Evolutionary conservation across 2,329 filamentous ascomycete genomes (phyloP), one percentile per base, ranked within the genome.

Genomic region (Sordariomycetes sp.): DNA sequence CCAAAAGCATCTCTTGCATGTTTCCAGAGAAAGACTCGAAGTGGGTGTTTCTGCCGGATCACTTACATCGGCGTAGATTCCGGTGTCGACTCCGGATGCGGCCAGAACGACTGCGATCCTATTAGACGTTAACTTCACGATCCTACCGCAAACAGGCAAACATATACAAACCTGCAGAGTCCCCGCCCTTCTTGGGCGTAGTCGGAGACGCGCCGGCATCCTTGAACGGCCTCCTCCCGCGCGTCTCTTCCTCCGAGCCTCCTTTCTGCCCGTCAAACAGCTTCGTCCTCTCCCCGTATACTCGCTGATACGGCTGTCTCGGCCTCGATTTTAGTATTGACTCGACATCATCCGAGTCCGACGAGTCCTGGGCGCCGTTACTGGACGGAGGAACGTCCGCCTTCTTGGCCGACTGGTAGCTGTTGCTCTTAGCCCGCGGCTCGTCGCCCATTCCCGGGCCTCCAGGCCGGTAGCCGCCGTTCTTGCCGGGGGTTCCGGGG

Each of bases 231-330:
- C 15, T 53, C 24, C 50, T 34, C n/a, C 55, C 55, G 17, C 50
- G 55, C 10, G 24, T 34, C 20, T 57, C 50, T 22, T 53, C 55
- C 32, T 36, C 48, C 3, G 55, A 53, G 55, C 55, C 53, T 25
- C 20, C 32, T 70, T 53, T 69, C 68, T n/a, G 77, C 58, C 10
- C 70, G 64, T 7, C 65, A 67, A 80, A 82, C 0, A 79, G 75
- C 52, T 81, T 76, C 4, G 79, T 77, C 67, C 78, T 84, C 65
- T 85, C 82, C 36, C 81, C 80, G 13, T 78, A 74, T 35, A 77
- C 73, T 1, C 72, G 75, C 50, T 74, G 72, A 63, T 84, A 85
- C 12, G 55, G 55, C 32, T 53, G 50, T 10, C 55, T 57, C 25
- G 28, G 24, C 13, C 55, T 48, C 12, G 35, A 35, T 35, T 53